phyloP scores from a whole-genome alignment of 768 basidiomycete species.

The Mycena filopes region DNA sequence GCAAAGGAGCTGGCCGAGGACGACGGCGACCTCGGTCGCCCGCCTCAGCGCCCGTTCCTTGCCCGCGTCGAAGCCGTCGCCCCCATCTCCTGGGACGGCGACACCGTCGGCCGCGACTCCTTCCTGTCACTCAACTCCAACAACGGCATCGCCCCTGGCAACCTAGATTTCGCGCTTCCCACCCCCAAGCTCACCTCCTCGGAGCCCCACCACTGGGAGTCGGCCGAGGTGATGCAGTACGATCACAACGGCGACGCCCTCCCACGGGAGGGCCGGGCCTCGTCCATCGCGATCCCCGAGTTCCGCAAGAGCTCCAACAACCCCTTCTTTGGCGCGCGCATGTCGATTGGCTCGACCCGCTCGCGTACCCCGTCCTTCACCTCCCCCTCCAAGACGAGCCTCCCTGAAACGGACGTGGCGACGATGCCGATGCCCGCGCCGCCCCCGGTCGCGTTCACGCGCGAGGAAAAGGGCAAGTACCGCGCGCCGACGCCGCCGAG shows the following conservation, averaged over 20 bases:
- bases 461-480: constrained; percentile 50
- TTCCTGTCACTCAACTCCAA: constrained; percentile 60
- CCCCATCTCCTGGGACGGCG: constrained; percentile 66
- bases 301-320: constrained; percentile 53
- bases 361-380: constrained; percentile 43
- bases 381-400: constrained; percentile 48
- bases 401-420: constrained; percentile 21
- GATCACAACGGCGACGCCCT: constrained; percentile 35
- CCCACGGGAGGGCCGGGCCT: constrained; percentile 17
- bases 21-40: constrained; percentile 29
- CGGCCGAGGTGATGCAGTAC: constrained; percentile 46
- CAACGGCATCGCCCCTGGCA: constrained; percentile 60
- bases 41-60: constrained; percentile 56
- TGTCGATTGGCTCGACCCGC: constrained; percentile 26
- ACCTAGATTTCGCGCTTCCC: constrained; percentile 65
- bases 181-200: constrained; percentile 68
- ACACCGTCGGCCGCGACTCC: constrained; percentile 59
- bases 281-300: constrained; percentile 34
- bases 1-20: constrained; percentile 61
- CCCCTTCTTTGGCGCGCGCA: constrained; percentile 39
- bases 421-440: constrained; percentile 45
- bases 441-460: constrained; percentile 57
- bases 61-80: constrained; percentile 54
- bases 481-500: constrained; percentile 43
- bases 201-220: constrained; percentile 69